Evolutionary conservation across 108 stramenopile species (phyloP).

Genomic region (Skeletonema grethae): DNA sequence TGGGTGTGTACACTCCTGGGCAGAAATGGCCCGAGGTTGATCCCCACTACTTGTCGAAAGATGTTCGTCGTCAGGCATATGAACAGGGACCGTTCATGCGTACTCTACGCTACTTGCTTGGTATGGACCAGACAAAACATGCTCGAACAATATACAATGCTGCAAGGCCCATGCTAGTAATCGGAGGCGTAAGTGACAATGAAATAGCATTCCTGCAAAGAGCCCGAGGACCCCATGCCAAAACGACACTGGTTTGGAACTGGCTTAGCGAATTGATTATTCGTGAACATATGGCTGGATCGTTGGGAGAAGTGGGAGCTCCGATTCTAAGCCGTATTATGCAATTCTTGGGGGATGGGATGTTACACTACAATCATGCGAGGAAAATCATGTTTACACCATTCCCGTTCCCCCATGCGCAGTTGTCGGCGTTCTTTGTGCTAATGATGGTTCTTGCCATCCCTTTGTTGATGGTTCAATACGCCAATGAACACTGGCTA

Average conservation of each 20-base stretch:
- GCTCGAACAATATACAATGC: conserved; percentile 68
- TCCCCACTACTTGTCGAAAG: conserved; percentile 56
- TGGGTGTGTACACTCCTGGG: conserved; percentile 58
- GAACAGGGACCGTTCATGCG: conserved; percentile 6
- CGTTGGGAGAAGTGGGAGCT: conserved; percentile 64
- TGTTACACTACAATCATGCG: conserved; percentile 76
- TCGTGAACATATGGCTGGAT: conserved; percentile 74
- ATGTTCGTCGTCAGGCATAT: conserved; percentile 23
- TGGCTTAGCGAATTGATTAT: conserved; percentile 79
- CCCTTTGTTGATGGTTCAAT: conserved; percentile 77
- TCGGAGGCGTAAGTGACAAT: conserved; percentile 74
- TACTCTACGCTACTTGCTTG: conserved; percentile 42
- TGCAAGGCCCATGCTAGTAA: conserved; percentile 63
- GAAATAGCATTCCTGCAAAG: conserved; percentile 72
- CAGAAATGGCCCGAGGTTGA: conserved; percentile 68
- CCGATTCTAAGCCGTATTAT: conserved; percentile 72
- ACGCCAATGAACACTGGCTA: conserved; percentile 51
- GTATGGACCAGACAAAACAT: conserved; percentile 52
- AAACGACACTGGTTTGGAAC: conserved; percentile 66
- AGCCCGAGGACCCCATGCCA: conserved; percentile 72
- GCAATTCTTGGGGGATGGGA: conserved; percentile 79
- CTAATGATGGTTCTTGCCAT: conserved; percentile 48
- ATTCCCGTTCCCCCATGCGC: conserved; percentile 82
- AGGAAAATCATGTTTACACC: conserved; percentile 78
- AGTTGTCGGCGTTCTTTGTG: conserved; percentile 67